A percentile compares a stretch with the other conserved stretches of the same genome.
Conservation (phyloP, 2,329 filamentous ascomycete species). For the Botryotinia calthae region DNA sequence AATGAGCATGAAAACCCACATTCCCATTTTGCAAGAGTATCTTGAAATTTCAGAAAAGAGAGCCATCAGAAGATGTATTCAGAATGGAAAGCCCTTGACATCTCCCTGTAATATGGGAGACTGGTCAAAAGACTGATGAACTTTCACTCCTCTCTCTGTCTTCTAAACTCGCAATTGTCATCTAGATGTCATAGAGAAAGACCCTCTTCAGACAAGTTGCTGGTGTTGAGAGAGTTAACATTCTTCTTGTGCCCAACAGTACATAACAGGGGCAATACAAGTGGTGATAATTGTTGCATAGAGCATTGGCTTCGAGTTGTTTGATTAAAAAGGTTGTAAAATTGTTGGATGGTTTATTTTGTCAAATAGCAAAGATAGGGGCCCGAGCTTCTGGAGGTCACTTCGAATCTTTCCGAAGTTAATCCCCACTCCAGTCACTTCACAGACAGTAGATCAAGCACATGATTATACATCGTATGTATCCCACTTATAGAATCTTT, state of each 20-base stretch:
- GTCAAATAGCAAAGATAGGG: background rate
- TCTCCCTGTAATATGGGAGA: background rate
- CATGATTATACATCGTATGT: background rate
- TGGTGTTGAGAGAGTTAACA: background rate
- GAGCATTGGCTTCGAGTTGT: background rate
- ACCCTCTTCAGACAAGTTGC: background rate
- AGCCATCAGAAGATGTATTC: background rate
- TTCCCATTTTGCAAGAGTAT: background rate
- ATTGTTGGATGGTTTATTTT: background rate
- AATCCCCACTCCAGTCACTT: background rate
- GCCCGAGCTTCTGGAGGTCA: background rate
- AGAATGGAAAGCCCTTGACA: background rate
- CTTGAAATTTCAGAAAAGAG: background rate
- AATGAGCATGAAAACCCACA: background rate
- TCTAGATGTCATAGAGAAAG: background rate
- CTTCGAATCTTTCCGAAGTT: slow-evolving; percentile 3
- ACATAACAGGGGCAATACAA: background rate
- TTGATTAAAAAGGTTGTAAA: background rate
- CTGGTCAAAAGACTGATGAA: background rate
- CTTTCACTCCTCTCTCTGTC: background rate
- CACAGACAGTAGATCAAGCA: background rate
- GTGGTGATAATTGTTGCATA: background rate
- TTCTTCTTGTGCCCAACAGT: background rate
- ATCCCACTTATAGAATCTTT: background rate
- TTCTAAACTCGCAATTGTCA: background rate